Conservation (phyloP, 2,329 filamentous ascomycete genomes). For the Aspergillus awamori region DNA sequence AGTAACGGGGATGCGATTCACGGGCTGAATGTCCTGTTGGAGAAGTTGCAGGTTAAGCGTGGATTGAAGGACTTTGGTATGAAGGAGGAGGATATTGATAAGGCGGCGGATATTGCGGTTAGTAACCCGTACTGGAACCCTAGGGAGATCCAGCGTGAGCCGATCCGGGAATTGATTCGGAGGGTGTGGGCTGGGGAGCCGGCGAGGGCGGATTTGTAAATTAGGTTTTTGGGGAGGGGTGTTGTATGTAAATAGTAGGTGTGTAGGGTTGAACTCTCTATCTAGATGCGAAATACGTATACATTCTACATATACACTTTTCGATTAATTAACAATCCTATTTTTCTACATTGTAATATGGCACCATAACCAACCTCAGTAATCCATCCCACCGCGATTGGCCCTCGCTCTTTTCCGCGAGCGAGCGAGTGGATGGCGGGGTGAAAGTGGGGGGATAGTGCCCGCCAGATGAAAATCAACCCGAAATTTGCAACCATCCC, state of each 20-base stretch:
- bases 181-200: slow-evolving; percentile 64
- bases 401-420: slow-evolving; percentile 14
- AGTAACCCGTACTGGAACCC: slow-evolving; percentile 64
- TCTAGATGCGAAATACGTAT: too few species aligned
- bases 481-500: slow-evolving; percentile 23
- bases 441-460: slow-evolving; percentile 33
- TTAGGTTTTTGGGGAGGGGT: neutral
- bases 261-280: neutral
- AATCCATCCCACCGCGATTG: slow-evolving; percentile 9
- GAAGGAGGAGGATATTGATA: slow-evolving; percentile 63
- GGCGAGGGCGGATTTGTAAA: slow-evolving; percentile 56
- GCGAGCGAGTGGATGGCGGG: slow-evolving; percentile 27
- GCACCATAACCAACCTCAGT: too few species aligned
- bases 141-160: slow-evolving; percentile 54
- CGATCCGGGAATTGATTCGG: slow-evolving; percentile 59
- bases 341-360: too few species aligned
- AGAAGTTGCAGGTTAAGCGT: slow-evolving; percentile 57
- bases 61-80: slow-evolving; percentile 60
- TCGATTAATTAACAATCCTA: too few species aligned
- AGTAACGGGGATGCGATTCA: slow-evolving; percentile 61
- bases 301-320: too few species aligned
- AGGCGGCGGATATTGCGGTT: slow-evolving; percentile 61
- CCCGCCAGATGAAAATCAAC: slow-evolving; percentile 5
- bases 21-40: slow-evolving; percentile 59
- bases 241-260: neutral